Conservation (phyloP, 306 rosid genomes). For the Corylus americana region DNA sequence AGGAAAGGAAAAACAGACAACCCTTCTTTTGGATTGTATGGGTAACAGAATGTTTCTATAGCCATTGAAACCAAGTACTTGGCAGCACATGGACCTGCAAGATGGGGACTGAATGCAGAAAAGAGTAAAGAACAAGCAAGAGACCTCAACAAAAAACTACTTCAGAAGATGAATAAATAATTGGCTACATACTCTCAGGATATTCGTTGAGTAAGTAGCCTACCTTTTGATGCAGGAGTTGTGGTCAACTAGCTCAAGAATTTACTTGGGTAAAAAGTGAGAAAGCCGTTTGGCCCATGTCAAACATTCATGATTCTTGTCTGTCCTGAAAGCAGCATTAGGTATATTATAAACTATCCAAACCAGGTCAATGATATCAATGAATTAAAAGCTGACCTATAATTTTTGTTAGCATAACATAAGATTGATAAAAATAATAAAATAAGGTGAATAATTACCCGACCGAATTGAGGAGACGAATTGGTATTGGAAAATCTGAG, state of each 20-base stretch:
- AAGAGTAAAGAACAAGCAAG: slow-evolving; percentile 45
- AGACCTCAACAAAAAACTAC: slow-evolving; percentile 48
- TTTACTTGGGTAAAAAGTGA: slow-evolving; percentile 20
- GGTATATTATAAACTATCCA: slow-evolving; percentile 5
- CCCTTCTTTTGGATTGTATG: slow-evolving; percentile 55
- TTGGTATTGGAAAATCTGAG: not conserved
- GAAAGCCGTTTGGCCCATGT: slow-evolving; percentile 13
- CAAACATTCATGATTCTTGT: slow-evolving; percentile 1
- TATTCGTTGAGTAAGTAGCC: slow-evolving; percentile 31
- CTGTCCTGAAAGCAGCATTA: slow-evolving; percentile 20
- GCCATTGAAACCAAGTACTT: slow-evolving; percentile 46
- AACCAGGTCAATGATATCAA: slow-evolving; percentile 4
- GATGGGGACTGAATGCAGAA: slow-evolving; percentile 62
- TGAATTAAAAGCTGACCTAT: slow-evolving; percentile 17
- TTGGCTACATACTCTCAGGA: slow-evolving; percentile 29
- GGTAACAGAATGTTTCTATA: slow-evolving; percentile 52
- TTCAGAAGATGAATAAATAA: slow-evolving; percentile 38
- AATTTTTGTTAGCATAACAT: not conserved
- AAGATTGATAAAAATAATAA: not conserved
- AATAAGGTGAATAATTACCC: slow-evolving; percentile 24
- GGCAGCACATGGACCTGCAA: slow-evolving; percentile 59
- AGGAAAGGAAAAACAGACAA: slow-evolving; percentile 43
- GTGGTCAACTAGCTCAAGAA: slow-evolving; percentile 24
- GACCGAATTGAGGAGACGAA: slow-evolving; percentile 5
- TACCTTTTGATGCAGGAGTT: slow-evolving; percentile 26